Base-by-base conservation (phyloP, 768 basidiomycete genomes). In the Amanita phalloides region DNA sequence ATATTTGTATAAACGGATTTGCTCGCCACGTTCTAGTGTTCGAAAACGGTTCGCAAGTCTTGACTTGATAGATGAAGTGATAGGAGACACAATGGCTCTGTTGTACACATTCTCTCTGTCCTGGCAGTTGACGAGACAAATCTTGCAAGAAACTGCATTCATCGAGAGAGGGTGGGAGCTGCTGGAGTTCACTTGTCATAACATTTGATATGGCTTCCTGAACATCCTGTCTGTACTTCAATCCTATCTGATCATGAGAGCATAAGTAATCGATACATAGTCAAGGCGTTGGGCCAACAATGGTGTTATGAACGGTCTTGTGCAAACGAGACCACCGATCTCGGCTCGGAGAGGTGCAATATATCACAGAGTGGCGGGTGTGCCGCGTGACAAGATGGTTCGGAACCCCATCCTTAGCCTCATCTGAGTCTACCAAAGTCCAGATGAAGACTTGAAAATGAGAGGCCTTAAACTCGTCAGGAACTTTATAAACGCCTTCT, bases 341-440 rank as follows among this genome's bases (percentile, higher is more conserved):
- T 53, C 45, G 23, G 47, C 23, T 9, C 33, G 59, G n/a, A n/a
- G n/a, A n/a, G n/a, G n/a, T n/a, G n/a, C n/a, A n/a, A n/a, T n/a
- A n/a, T n/a, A n/a, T n/a, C 8, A 58, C 57, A 38, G 51, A 57
- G 43, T 48, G 56, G 8, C 48, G 54, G 20, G 49, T 54, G n/a
- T 38, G 17, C 37, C 7, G 43, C 37, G 28, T 45, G 42, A 56
- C 41, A 45, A 57, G 54, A 53, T 57, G 10, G 1, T 48, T 11
- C 53, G 54, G 58, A 53, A 53, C 54, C 21, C 56, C 54, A 1
- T 57, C 48, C 45, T 41, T 49, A 32, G n/a, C 37, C n/a, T 53
- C 54, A 50, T 55, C 58, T 20, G 56, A 49, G 44, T 59, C 56
- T 7, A 57, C 56, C 37, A 59, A 51, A 41, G 56, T 59, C 58